Base-by-base conservation (phyloP, 1,284 basidiomycete species). In the Coniophora puteana region DNA sequence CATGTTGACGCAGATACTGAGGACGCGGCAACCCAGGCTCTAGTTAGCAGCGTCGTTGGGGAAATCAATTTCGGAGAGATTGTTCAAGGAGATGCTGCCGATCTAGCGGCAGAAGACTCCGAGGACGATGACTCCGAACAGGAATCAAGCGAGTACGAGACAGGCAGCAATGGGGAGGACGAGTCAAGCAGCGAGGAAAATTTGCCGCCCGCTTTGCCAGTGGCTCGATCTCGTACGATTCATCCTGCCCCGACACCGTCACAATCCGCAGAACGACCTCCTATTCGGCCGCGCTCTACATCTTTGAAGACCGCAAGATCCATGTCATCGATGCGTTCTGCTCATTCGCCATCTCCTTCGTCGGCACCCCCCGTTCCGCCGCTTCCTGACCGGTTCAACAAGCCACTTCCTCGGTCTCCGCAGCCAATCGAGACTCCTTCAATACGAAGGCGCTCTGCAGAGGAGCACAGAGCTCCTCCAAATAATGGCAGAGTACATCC, bases 1-100 rank as follows among this genome's bases (percentile, higher is more conserved):
- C 51, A 68, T 51, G 58, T 58, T 36, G 69, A 74, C 44, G 76
- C 75, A 4, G 80, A 82, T 45, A 76, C 76, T 11, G 84, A 88
- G 59, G 86, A 87, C 49, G 81, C 88, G 51, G 83, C 83, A 24
- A 82, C 92, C 23, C 83, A 85, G 38, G 79, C 76, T 18, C 70
- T 96, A 36, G 80, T 96, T 36, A 78, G 88, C 48, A 78, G 81
- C 33, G 79, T 95, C 26, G 78, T 92, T 44, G 74, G 75, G 28
- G 89, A 90, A 52, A 71, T 96, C 38, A 80, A 79, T 55, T 83
- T 96, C 46, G 80, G 86, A 12, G 87, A 89, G 22, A 70, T 92
- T 24, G 76, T 87, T 8, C 69, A 76, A 36, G 88, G 80, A 2
- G 87, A 93, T 52, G 89, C 80, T 11, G 73, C 81, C 32, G 92